Evolutionary conservation across 257 asterid species (phyloP).

Genomic region (Fraxinus quadrangulata): DNA sequence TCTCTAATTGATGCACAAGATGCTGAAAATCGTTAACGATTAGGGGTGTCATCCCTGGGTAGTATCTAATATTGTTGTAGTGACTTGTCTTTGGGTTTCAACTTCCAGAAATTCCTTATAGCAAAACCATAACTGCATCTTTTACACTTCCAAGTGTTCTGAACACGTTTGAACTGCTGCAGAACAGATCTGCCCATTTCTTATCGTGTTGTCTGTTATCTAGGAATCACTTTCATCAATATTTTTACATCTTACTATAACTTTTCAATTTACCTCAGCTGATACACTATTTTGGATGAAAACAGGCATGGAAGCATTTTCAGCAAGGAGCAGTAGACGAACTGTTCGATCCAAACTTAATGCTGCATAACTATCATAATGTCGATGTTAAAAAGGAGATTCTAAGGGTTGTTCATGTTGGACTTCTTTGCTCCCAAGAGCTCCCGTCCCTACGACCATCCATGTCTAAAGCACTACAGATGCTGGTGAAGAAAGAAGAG

Average conservation of each 20-base stretch:
- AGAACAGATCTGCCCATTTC: too few relatives aligned
- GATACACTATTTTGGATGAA: background rate
- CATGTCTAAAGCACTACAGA: constrained; percentile 69
- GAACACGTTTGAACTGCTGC: too few relatives aligned
- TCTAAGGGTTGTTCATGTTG: constrained; percentile 58
- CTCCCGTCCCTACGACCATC: constrained; percentile 59
- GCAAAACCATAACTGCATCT: too few relatives aligned
- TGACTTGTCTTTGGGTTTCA: too few relatives aligned
- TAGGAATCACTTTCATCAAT: too few relatives aligned
- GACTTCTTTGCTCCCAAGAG: constrained; percentile 68
- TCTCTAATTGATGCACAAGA: too few relatives aligned
- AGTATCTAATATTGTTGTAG: too few relatives aligned
- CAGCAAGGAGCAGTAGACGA: constrained; percentile 53
- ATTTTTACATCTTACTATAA: background rate
- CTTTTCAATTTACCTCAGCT: background rate
- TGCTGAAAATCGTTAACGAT: too few relatives aligned
- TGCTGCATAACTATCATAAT: constrained; percentile 47
- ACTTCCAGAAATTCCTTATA: too few relatives aligned
- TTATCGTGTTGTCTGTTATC: too few relatives aligned
- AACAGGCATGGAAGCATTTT: constrained; percentile 69
- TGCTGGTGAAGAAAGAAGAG: constrained; percentile 59
- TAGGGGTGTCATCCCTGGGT: too few relatives aligned
- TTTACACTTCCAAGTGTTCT: too few relatives aligned
- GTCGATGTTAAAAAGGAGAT: constrained; percentile 37
- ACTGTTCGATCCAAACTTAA: constrained; percentile 61